Base-by-base conservation (phyloP, 2,329 filamentous ascomycete genomes). In the Paramyrothecium roridum region DNA sequence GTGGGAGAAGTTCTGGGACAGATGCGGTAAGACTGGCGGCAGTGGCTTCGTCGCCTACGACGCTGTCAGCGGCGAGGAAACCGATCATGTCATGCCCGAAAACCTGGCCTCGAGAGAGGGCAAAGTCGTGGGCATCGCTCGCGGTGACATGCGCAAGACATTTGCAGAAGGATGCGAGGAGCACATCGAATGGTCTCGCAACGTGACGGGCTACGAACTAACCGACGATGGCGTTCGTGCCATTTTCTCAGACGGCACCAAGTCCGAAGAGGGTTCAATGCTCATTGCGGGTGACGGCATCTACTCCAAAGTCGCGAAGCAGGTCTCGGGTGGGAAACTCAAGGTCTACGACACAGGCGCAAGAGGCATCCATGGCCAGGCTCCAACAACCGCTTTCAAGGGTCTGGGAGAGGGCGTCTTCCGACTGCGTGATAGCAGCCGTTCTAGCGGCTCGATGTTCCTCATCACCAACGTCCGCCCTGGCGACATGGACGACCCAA, bases 291-390 rank as follows among this genome's bases (percentile, higher is more conserved):
- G 84, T 3, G 86, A 89, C 50, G 85, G 86, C 12, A 80, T 87
- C 45, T 80, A 83, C 62, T 87, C 84, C 10, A 75, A 76, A 52
- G 76, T 88, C 13, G 83, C 84, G 0, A 80, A 76, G 61, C 84
- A 88, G 68, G 70, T 87, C 3, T 84, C 81, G 0, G 71, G 72
- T 3, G 84, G 82, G 2, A 78, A 70, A 50, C 65, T 87, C 48
- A 87, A 85, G 65, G 79, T 84, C 4, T 88, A 80, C 63, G 85
- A 88, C 60, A 83, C 83, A 0, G 84, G 85, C 3, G 81, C 84
- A 0, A 70, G 85, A 50, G 84, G 84, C 1, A 87, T 88, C 22
- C 85, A 88, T 60, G 86, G 85, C 0, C 83, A 87, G 64, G 83
- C 86, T 8, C 82, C 84, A 0, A 83, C 79, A 0, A 76, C 79